phyloP scores from a whole-genome alignment of 2,329 filamentous ascomycete genomes.

The Clonostachys solani region DNA sequence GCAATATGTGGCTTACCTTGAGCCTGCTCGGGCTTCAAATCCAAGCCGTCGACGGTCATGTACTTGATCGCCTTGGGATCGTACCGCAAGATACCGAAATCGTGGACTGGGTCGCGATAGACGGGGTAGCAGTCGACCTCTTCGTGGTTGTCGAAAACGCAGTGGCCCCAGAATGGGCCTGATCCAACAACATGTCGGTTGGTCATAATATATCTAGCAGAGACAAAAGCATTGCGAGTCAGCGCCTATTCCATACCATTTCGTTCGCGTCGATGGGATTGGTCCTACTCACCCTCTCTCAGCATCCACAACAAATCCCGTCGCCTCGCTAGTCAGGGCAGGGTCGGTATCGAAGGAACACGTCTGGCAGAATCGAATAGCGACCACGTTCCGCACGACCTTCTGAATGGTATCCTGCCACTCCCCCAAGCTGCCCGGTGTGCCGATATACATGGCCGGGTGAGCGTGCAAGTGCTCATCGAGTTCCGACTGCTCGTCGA shows the following conservation, averaged over 20 bases:
- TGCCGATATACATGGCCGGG: conserved; percentile 25
- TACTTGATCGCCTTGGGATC: conserved; percentile 96
- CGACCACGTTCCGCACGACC: conserved; percentile 92
- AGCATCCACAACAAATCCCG: conserved; percentile 95
- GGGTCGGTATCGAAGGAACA: conserved; percentile 97
- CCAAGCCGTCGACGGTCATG: conserved; percentile 80
- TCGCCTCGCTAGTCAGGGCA: conserved; percentile 90
- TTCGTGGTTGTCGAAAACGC: conserved; percentile 98
- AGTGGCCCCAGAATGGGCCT: conserved; percentile 96
- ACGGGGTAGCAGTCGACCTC: conserved; percentile 94
- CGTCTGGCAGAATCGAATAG: conserved; percentile 98
- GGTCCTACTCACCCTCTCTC: conserved; percentile 64
- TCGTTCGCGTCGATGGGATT: not conserved
- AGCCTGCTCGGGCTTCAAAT: conserved; percentile 80
- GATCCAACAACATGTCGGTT: conserved; percentile 92
- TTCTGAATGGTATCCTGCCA: conserved; percentile 96
- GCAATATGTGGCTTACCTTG: conserved; percentile 39
- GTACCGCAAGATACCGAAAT: conserved; percentile 96
- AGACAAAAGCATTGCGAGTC: not conserved
- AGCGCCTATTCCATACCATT: not conserved
- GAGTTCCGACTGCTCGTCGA: conserved; percentile 35
- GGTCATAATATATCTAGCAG: conserved; percentile 67
- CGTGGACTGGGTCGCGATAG: conserved; percentile 96
- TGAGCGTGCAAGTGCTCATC: conserved; percentile 31
- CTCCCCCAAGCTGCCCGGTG: conserved; percentile 47